Evolutionary conservation across 1,284 basidiomycete genomes (phyloP).

Genomic region (Ustilago sp.): DNA sequence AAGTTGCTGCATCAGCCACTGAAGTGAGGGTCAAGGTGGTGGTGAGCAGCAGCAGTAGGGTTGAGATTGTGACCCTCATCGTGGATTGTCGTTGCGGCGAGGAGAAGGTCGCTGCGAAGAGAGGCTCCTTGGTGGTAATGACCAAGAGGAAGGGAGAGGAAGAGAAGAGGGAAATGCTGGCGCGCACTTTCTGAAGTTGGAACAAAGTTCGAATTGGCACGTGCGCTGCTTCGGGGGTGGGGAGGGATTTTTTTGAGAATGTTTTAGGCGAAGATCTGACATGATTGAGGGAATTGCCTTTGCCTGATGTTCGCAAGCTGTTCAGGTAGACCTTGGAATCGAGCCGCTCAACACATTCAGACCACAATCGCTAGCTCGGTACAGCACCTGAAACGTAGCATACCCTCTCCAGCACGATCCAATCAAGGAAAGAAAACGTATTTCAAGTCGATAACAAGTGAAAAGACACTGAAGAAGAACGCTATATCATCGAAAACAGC

Average conservation of each 20-base stretch:
- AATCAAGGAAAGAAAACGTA: too few species aligned
- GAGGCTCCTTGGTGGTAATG: not conserved
- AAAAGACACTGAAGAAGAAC: too few species aligned
- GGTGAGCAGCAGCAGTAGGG: not conserved
- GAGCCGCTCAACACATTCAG: too few species aligned
- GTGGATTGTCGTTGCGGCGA: not conserved
- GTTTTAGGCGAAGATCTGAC: not conserved
- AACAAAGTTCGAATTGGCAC: not conserved
- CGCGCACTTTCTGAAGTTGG: too few species aligned
- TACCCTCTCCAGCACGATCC: too few species aligned
- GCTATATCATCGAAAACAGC: not conserved
- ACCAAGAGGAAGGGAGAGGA: not conserved
- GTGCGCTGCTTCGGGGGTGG: not conserved
- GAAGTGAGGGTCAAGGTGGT: not conserved
- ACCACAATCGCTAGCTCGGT: too few species aligned
- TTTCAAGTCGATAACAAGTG: too few species aligned
- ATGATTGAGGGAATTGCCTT: not conserved
- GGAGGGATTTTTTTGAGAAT: not conserved
- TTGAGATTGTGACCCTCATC: not conserved
- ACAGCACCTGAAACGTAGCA: too few species aligned
- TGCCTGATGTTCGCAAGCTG: too few species aligned
- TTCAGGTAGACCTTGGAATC: too few species aligned
- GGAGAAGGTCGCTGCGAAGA: not conserved
- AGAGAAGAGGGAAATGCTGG: too few species aligned
- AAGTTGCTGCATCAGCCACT: conserved; percentile 1